These are phyloP conservation scores for Brettanomyces nanus DNA, from an alignment of 805 yeast species.

Conservation along the genomic window DNA sequence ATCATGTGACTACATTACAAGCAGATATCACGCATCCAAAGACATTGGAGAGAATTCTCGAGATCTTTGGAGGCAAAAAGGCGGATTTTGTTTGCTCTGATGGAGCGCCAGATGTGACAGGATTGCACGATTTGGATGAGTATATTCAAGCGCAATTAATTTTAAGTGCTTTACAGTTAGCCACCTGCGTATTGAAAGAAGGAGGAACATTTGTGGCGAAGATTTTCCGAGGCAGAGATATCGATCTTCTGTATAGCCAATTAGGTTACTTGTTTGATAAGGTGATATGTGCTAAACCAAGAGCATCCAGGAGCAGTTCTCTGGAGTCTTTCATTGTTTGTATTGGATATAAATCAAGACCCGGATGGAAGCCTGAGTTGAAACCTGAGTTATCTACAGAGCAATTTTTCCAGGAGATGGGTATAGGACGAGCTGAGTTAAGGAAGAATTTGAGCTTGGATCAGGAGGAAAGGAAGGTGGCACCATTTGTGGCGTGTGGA, in stretches of 20 bases:
- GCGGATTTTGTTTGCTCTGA: conserved; percentile 96
- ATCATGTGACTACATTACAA: conserved; percentile 81
- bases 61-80: conserved; percentile 79
- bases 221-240: conserved; percentile 92
- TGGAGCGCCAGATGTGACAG: conserved; percentile 99
- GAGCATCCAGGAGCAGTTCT: conserved; percentile 92
- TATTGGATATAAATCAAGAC: conserved; percentile 74
- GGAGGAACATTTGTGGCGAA: conserved; percentile 96
- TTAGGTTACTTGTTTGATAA: conserved; percentile 75
- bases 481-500: conserved; percentile 95
- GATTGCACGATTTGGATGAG: conserved; percentile 92
- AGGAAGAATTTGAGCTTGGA: conserved; percentile 42
- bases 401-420: conserved; percentile 64
- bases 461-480: conserved; percentile 62
- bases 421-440: conserved; percentile 46
- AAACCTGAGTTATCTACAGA: conserved; percentile 54
- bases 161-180: conserved; percentile 82
- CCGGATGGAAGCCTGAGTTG: conserved; percentile 70
- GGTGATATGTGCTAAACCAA: conserved; percentile 92
- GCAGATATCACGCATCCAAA: conserved; percentile 97
- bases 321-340: conserved; percentile 93
- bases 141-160: conserved; percentile 94
- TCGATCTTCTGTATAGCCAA: conserved; percentile 89
- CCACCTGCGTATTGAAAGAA: conserved; percentile 79
- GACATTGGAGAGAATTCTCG: conserved; percentile 67